Conservation (phyloP, 2,329 filamentous ascomycete genomes). For the Tolypocladium ophioglossoides region DNA sequence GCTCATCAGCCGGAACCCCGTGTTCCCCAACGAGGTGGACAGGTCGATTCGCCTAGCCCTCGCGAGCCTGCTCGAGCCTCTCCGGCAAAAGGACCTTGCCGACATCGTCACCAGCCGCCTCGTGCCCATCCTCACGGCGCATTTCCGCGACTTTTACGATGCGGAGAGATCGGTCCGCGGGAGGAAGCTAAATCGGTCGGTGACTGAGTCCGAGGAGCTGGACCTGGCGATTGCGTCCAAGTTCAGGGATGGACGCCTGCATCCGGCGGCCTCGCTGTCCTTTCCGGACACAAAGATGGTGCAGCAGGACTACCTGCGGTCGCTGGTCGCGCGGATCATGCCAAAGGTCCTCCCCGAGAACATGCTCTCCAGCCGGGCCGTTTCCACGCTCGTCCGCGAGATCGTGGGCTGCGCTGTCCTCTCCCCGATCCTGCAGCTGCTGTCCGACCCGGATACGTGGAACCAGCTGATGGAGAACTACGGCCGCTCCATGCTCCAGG, state of each 20-base stretch:
- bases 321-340: constrained; percentile 60
- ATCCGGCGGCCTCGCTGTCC: constrained; percentile 72
- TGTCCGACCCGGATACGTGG: constrained; percentile 93
- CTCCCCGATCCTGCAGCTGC: constrained; percentile 64
- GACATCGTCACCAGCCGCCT: constrained; percentile 73
- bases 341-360: constrained; percentile 63
- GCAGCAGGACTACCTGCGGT: constrained; percentile 82
- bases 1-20: constrained; percentile 68
- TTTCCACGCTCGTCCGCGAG: constrained; percentile 73
- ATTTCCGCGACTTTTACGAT: constrained; percentile 83
- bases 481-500: constrained; percentile 78
- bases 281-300: constrained; percentile 75
- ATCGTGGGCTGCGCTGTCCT: constrained; percentile 90
- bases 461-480: constrained; percentile 91
- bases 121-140: constrained; percentile 77
- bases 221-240: constrained; percentile 93
- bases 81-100: constrained; percentile 70
- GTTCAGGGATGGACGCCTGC: constrained; percentile 79
- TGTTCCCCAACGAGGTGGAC: constrained; percentile 82
- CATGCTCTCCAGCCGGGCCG: constrained; percentile 69
- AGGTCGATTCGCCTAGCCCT: constrained; percentile 65
- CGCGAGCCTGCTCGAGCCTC: constrained; percentile 56
- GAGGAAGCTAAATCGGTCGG: constrained; percentile 73
- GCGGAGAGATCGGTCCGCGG: constrained; percentile 82
- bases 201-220: constrained; percentile 94